Evolutionary conservation across 106 monocot genomes (phyloP).

Genomic region (Dioscorea dumetorum): DNA sequence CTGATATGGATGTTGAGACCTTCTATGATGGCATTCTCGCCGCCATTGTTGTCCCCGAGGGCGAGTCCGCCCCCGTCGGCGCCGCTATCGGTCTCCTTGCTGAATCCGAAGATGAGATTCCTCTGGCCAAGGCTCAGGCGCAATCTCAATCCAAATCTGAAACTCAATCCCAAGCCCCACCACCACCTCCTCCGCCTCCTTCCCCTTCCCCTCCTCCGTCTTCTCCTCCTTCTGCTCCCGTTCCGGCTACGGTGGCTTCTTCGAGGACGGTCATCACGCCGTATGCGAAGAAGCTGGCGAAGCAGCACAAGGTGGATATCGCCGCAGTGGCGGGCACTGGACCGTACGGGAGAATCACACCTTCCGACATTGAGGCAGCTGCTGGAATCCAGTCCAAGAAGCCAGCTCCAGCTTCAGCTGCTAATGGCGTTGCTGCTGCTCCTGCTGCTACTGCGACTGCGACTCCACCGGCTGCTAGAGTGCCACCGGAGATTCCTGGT

Average conservation of each 20-base stretch:
- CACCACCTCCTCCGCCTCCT: conserved; percentile 20
- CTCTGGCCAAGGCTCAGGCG: conserved; percentile 57
- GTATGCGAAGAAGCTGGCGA: conserved; percentile 87
- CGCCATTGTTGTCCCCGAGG: conserved; percentile 87
- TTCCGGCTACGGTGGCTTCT: conserved; percentile 10
- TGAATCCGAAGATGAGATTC: conserved; percentile 76
- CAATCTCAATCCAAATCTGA: conserved; percentile 22
- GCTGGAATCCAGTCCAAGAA: conserved; percentile 64
- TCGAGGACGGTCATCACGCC: conserved; percentile 58
- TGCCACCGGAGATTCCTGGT: conserved; percentile 39
- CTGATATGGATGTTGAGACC: conserved; percentile 98
- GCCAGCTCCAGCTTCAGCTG: conserved; percentile 3
- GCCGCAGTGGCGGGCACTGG: conserved; percentile 58
- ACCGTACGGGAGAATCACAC: conserved; percentile 67
- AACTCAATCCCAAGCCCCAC: conserved; percentile 9
- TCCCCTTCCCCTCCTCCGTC: conserved; percentile 15
- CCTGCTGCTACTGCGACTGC: conserved; percentile 10
- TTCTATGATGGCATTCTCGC: conserved; percentile 99
- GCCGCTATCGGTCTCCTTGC: conserved; percentile 93
- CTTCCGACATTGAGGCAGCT: conserved; percentile 67
- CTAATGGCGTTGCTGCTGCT: conserved; percentile 2
- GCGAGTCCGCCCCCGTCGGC: conserved; percentile 81
- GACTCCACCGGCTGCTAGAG: conserved; percentile 2
- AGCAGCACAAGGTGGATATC: conserved; percentile 90
- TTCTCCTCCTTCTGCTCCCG: neutral